Evolutionary conservation across 2,329 filamentous ascomycete genomes (phyloP).

Genomic region (Fusarium euwallaceae): DNA sequence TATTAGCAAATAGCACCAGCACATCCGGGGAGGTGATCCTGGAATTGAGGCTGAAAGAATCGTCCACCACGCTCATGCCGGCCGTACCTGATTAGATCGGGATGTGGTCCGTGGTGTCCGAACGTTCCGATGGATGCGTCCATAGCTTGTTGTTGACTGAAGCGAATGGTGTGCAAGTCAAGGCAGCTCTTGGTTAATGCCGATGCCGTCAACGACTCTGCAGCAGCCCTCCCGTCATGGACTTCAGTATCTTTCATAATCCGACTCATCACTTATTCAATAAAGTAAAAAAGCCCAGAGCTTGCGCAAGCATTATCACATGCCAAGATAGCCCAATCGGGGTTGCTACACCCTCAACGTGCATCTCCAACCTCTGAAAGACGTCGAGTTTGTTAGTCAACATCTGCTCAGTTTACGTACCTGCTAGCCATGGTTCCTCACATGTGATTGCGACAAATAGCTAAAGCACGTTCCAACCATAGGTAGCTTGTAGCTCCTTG

Average conservation of each 20-base stretch:
- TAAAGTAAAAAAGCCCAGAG: not conserved
- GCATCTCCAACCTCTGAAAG: slow-evolving; percentile 3
- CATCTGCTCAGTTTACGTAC: not conserved
- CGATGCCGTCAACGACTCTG: slow-evolving; percentile 2
- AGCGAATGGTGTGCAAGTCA: slow-evolving; percentile 6
- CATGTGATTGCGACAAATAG: slow-evolving; percentile 22
- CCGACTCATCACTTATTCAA: slow-evolving; percentile 1
- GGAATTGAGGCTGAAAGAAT: slow-evolving; percentile 29
- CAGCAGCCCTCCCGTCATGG: not conserved
- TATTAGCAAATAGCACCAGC: not conserved
- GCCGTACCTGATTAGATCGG: slow-evolving; percentile 18
- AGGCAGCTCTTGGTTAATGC: slow-evolving; percentile 11
- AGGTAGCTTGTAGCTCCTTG: not conserved
- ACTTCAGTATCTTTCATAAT: not conserved
- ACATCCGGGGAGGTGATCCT: not conserved
- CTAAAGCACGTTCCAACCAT: slow-evolving; percentile 1
- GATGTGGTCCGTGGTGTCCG: slow-evolving; percentile 15
- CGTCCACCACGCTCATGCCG: slow-evolving; percentile 9
- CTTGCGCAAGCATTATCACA: slow-evolving; percentile 24
- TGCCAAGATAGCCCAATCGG: slow-evolving; percentile 18
- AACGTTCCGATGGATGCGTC: slow-evolving; percentile 18
- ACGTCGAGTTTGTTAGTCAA: slow-evolving; percentile 7
- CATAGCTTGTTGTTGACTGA: not conserved
- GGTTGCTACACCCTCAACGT: slow-evolving; percentile 6
- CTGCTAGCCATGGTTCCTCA: slow-evolving; percentile 8